Conservation (phyloP, 2,329 filamentous ascomycete genomes). For the Penicillium janthinellum region DNA sequence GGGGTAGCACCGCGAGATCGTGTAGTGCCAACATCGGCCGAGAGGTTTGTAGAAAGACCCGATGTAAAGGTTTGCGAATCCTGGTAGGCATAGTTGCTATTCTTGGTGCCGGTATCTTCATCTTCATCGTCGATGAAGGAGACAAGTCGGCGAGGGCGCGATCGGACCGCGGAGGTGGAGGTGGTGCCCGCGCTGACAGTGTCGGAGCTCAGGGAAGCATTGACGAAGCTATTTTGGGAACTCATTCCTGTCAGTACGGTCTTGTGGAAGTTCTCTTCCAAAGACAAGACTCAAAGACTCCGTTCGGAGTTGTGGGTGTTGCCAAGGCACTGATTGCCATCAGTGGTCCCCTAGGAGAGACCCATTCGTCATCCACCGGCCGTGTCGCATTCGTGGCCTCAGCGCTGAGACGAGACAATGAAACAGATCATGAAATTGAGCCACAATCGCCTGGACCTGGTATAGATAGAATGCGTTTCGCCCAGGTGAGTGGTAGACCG, state of each 20-base stretch:
- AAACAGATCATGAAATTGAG: slow-evolving; percentile 7
- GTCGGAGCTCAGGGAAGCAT: slow-evolving; percentile 39
- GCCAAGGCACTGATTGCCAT: slow-evolving; percentile 40
- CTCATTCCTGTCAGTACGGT: slow-evolving; percentile 42
- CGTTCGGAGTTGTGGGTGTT: slow-evolving; percentile 27
- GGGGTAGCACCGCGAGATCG: slow-evolving; percentile 46
- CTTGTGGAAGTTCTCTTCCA: slow-evolving; percentile 18
- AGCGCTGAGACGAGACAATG: slow-evolving; percentile 10
- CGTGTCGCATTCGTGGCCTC: slow-evolving; percentile 30
- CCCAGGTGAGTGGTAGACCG: slow-evolving; percentile 3
- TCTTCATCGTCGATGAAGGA: slow-evolving; percentile 45
- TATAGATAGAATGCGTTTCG: slow-evolving; percentile 7
- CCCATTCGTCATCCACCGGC: slow-evolving; percentile 41
- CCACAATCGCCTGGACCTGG: neutral
- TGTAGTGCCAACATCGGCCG: slow-evolving; percentile 23
- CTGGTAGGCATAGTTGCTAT: slow-evolving; percentile 27
- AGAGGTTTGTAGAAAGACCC: slow-evolving; percentile 33
- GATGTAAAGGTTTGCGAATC: slow-evolving; percentile 32
- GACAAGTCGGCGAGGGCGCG: slow-evolving; percentile 47
- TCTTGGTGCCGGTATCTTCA: slow-evolving; percentile 22
- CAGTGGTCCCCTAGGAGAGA: slow-evolving; percentile 36
- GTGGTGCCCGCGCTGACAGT: slow-evolving; percentile 36
- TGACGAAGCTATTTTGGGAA: slow-evolving; percentile 41
- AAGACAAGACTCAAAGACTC: slow-evolving; percentile 27
- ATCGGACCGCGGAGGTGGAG: slow-evolving; percentile 45